phyloP scores from a whole-genome alignment of 1,284 basidiomycete species.

The Trichosporon sp. region DNA sequence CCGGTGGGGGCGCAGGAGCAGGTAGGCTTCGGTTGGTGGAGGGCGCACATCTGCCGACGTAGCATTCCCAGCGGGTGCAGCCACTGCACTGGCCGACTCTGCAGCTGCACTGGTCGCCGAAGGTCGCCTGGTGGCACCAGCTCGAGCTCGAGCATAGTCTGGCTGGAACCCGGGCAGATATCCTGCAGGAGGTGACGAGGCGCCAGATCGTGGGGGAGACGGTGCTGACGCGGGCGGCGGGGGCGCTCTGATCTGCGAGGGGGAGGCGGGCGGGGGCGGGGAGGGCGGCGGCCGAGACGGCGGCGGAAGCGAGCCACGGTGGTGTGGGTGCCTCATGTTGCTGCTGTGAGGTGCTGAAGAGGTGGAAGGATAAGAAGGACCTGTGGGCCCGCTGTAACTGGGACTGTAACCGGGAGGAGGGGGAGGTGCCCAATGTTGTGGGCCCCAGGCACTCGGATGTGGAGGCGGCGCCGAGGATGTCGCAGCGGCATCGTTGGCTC shows the following conservation, averaged over 20 bases:
- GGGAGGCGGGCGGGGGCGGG: conserved; percentile 18
- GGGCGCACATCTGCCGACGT: conserved; percentile 11
- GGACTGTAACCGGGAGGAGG: background rate
- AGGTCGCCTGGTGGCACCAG: conserved; percentile 6
- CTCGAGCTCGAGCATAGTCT: conserved; percentile 14
- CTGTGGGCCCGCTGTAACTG: background rate
- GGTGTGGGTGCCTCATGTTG: background rate
- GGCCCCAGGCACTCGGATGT: background rate
- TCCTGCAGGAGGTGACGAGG: background rate
- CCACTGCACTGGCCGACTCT: conserved; percentile 5
- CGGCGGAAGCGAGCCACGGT: background rate
- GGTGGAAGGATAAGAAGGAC: background rate
- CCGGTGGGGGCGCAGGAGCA: conserved; percentile 18
- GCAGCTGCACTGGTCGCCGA: conserved; percentile 1
- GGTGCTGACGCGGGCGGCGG: conserved; percentile 16
- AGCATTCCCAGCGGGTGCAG: conserved; percentile 10
- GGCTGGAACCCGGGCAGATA: conserved; percentile 21
- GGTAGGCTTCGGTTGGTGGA: conserved; percentile 19
- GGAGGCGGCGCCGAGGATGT: background rate
- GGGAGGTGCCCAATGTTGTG: conserved; percentile 1
- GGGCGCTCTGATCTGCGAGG: conserved; percentile 13
- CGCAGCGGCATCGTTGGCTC: background rate
- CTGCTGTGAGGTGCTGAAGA: background rate
- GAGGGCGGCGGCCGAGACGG: background rate
- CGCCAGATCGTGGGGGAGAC: background rate